phyloP scores from a whole-genome alignment of 2,329 filamentous ascomycete genomes.

The Sclerotinia subarctica region DNA sequence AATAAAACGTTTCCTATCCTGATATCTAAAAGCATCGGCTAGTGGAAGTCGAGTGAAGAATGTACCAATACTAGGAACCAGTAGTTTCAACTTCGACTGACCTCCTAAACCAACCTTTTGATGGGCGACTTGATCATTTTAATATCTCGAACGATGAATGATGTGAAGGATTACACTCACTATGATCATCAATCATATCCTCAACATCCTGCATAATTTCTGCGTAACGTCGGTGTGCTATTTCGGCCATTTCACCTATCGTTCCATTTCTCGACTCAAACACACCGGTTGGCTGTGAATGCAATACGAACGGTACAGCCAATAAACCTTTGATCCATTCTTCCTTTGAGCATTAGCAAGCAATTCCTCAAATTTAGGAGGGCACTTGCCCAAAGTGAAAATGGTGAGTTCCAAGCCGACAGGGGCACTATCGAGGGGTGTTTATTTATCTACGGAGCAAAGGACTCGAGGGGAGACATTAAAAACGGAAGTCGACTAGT shows the following conservation, averaged over 20 bases:
- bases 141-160: conserved; percentile 10
- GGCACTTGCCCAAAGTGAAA: neutral
- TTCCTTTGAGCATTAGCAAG: conserved; percentile 35
- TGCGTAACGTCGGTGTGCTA: conserved; percentile 83
- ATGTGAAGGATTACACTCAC: conserved; percentile 45
- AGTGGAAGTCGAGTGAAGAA: conserved; percentile 90
- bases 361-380: too few species aligned
- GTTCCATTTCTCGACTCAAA: conserved; percentile 65
- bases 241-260: conserved; percentile 69
- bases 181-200: conserved; percentile 86
- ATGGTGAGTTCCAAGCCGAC: neutral
- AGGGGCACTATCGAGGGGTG: neutral
- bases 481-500: neutral
- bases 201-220: conserved; percentile 97
- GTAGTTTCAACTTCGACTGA: conserved; percentile 85
- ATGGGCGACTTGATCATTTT: conserved; percentile 58
- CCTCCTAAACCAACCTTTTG: conserved; percentile 62
- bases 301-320: conserved; percentile 92
- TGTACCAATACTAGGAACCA: conserved; percentile 86
- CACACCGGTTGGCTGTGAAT: conserved; percentile 88
- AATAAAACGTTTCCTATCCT: conserved; percentile 82
- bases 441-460: neutral
- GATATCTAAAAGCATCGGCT: conserved; percentile 86
- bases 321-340: conserved; percentile 97
- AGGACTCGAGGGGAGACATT: neutral